Conservation (phyloP, 805 yeast genomes). For the Lipomyces yamadae region DNA sequence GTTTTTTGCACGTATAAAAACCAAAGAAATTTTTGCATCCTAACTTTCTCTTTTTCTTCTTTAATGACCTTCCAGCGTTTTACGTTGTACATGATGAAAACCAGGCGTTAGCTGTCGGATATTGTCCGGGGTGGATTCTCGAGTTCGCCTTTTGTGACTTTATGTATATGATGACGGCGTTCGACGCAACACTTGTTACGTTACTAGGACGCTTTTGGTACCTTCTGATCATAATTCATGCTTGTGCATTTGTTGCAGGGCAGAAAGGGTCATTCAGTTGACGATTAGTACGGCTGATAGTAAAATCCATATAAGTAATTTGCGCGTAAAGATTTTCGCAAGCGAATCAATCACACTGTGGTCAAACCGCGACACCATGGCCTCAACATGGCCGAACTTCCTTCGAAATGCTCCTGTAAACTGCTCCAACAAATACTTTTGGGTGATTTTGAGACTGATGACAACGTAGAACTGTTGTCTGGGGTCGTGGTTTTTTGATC, state of each 20-base stretch:
- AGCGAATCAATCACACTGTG: no score
- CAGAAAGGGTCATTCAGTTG: neutral
- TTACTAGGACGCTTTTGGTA: slow-evolving; percentile 33
- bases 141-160: neutral
- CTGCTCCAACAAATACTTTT: no score
- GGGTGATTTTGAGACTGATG: no score
- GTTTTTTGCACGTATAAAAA: slow-evolving; percentile 2
- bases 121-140: slow-evolving; percentile 9
- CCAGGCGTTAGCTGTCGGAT: slow-evolving; percentile 36
- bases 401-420: no score
- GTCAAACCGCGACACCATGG: no score
- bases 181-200: slow-evolving; percentile 39
- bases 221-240: slow-evolving; percentile 29
- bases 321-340: no score
- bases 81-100: slow-evolving; percentile 38
- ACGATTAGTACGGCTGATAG: no score
- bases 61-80: slow-evolving; percentile 39
- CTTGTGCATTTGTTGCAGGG: neutral
- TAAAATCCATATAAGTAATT: no score
- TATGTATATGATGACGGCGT: slow-evolving; percentile 36
- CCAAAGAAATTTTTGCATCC: neutral
- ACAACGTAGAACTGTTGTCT: no score
- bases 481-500: no score
- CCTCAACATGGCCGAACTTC: no score
- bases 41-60: slow-evolving; percentile 19